A percentile compares a stretch with the other conserved stretches of the same genome.
Evolutionary conservation across 192 early-diverging fungal species (phyloP).

Genomic region (Umbelopsis isabellina): DNA sequence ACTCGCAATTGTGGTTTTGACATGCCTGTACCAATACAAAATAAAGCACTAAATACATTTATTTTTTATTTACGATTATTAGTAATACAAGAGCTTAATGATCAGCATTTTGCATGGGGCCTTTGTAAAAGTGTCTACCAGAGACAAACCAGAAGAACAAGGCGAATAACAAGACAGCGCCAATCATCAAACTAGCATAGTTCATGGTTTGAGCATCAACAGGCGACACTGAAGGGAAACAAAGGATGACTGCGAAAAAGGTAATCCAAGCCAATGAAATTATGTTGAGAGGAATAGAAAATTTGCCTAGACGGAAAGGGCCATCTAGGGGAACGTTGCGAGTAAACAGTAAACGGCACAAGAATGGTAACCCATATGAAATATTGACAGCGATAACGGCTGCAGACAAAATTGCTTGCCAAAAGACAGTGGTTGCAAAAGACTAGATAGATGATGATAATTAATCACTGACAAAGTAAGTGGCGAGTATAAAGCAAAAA

Average conservation of each 20-base stretch:
- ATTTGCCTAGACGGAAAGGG: conserved; percentile 34
- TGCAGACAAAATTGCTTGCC: conserved; percentile 44
- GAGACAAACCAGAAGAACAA: conserved; percentile 47
- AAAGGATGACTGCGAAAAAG: conserved; percentile 41
- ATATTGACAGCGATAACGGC: conserved; percentile 48
- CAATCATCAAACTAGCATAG: conserved; percentile 43
- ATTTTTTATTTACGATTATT: background rate
- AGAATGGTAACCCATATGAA: conserved; percentile 47
- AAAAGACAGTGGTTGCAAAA: conserved; percentile 31
- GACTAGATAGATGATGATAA: conserved; percentile 12
- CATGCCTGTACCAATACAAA: too few relatives aligned
- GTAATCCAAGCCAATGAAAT: conserved; percentile 42
- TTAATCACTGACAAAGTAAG: background rate
- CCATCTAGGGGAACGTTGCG: conserved; percentile 36
- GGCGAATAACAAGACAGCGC: conserved; percentile 31
- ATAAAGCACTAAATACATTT: too few relatives aligned
- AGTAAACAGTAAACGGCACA: conserved; percentile 36
- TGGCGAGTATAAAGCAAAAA: background rate
- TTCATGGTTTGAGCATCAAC: conserved; percentile 40
- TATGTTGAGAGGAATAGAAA: conserved; percentile 30
- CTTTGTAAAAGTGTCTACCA: conserved; percentile 46
- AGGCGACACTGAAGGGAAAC: conserved; percentile 32
- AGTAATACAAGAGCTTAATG: background rate
- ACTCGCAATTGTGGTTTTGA: too few relatives aligned
- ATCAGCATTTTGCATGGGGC: conserved; percentile 30